Conservation (phyloP, 139 green algal species). For the Micractinium sp. region DNA sequence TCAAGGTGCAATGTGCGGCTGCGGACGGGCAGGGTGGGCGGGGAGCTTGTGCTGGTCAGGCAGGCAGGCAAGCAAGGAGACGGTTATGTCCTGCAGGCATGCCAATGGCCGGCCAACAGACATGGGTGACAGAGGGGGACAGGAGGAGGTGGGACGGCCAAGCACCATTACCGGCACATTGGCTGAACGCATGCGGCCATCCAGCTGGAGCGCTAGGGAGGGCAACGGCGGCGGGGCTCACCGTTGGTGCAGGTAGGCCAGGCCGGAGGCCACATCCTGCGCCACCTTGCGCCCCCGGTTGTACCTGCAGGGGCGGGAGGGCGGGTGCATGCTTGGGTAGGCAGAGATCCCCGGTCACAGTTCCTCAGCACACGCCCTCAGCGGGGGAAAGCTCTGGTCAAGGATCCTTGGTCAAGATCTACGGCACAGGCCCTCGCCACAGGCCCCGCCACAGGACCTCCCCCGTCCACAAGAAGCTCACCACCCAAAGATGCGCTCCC, state of each 20-base stretch:
- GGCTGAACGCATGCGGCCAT: neutral
- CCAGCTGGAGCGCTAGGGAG: too few relatives aligned
- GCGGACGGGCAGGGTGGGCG: neutral
- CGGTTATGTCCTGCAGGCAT: too few relatives aligned
- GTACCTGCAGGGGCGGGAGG: neutral
- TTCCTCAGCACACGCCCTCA: neutral
- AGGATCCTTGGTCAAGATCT: too few relatives aligned
- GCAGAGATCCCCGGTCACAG: neutral
- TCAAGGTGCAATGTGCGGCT: conserved; percentile 23
- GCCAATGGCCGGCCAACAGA: too few relatives aligned
- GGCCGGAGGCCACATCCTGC: conserved; percentile 27
- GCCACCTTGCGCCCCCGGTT: conserved; percentile 11
- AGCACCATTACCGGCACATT: neutral
- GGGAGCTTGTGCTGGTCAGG: too few relatives aligned
- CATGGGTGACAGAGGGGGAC: neutral
- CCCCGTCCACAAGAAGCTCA: neutral
- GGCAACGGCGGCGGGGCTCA: neutral
- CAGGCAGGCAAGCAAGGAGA: too few relatives aligned
- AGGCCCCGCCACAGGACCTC: too few relatives aligned
- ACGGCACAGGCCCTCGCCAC: too few relatives aligned
- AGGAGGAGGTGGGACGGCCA: neutral
- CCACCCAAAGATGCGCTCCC: conserved; percentile 1
- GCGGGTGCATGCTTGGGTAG: neutral
- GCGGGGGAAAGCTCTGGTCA: too few relatives aligned
- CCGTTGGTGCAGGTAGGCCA: conserved; percentile 38